Evolutionary conservation across 2,329 filamentous ascomycete species (phyloP).

Genomic region (Rutstroemia sp.): DNA sequence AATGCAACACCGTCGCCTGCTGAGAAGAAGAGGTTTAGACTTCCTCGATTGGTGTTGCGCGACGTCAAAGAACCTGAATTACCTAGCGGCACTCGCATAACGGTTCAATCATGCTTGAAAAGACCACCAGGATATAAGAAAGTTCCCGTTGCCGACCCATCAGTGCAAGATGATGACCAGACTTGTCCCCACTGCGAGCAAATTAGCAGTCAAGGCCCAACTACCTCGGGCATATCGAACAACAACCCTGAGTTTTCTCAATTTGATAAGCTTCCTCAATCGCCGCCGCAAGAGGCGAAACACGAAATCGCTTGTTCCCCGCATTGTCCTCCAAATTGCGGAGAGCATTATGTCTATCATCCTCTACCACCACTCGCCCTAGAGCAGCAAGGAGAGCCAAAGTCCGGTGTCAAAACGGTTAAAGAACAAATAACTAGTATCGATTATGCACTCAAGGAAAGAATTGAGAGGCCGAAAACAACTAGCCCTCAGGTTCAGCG

Average conservation of each 20-base stretch:
- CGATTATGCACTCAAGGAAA: neutral
- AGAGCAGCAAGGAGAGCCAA: neutral
- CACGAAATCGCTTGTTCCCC: constrained; percentile 6
- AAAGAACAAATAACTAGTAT: neutral
- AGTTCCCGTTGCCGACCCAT: constrained; percentile 16
- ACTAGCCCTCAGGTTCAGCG: neutral
- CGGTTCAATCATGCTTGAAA: constrained; percentile 3
- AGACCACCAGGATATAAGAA: neutral
- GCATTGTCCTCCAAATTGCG: constrained; percentile 4
- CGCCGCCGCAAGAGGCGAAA: neutral
- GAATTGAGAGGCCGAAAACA: neutral
- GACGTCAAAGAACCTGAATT: constrained; percentile 13
- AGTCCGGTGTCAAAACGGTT: neutral
- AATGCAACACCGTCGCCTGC: neutral
- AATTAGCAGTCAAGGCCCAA: neutral
- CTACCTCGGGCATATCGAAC: neutral
- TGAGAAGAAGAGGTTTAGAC: constrained; percentile 16
- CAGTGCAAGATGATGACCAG: constrained; percentile 17
- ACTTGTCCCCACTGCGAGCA: constrained; percentile 3
- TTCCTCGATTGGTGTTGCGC: constrained; percentile 21
- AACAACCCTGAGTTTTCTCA: neutral
- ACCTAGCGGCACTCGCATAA: neutral
- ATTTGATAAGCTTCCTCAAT: constrained; percentile 7
- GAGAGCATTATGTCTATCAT: constrained; percentile 3
- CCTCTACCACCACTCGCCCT: neutral